Base-by-base conservation (phyloP, 495 filamentous ascomycete species). In the Hyaloscypha bicolor region DNA sequence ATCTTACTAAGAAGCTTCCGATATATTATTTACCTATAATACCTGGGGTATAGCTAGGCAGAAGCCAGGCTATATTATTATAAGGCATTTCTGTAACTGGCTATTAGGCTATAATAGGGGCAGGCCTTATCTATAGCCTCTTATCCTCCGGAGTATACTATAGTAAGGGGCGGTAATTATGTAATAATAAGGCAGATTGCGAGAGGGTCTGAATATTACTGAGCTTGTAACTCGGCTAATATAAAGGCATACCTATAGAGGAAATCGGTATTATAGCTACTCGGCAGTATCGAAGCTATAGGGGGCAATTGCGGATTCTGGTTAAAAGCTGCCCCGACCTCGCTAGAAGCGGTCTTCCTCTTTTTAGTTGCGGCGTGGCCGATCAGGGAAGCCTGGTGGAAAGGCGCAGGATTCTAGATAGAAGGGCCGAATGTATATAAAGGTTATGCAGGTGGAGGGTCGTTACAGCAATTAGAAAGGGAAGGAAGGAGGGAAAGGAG, bases 271-370 rank as follows among this genome's bases (percentile, higher is more conserved):
- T 67, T 59, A 70, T 45, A 67, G 64, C 45, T 66, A 48, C 63
- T 70, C 64, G 58, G 64, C 31, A 70, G 64, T 39, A 70, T 70
- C 58, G 35, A 70, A 48, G 55, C 56, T 57, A 35, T 31, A 67
- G 48, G 31, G n/a, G 58, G 32, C 57, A 48, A 70, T 67, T 48
- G 42, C 21, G 58, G 58, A 67, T 67, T 70, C 65, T 67, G 68
- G 59, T 67, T 64, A 60, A 70, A 70, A n/a, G 64, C 68, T 70
- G 64, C 64, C 68, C 64, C 68, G 64, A 70, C 64, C 51, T 67
- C 56, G 58, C 59, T 63, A 64, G 64, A 59, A n/a, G 64, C 53
- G 53, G 58, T 66, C 52, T 63, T 67, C 65, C n/a, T 66, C 52
- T n/a, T n/a, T n/a, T n/a, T n/a, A 70, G 63, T 59, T 70, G 64